Evolutionary conservation across 2,329 filamentous ascomycete species (phyloP).

Genomic region (Trichoderma sp.): DNA sequence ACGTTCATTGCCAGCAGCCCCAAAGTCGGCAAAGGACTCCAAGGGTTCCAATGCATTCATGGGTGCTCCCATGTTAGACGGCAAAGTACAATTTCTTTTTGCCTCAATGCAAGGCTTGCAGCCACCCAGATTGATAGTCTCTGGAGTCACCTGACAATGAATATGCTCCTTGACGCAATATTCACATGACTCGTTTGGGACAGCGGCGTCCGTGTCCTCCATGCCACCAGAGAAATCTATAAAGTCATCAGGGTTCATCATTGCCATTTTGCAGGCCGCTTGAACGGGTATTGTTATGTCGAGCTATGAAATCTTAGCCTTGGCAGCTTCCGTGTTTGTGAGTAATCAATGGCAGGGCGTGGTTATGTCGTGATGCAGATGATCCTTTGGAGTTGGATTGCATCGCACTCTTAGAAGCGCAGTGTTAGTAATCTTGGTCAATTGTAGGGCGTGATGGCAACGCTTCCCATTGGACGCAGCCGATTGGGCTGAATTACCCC

Average conservation of each 20-base stretch:
- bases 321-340: not conserved
- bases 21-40: not conserved
- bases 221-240: not conserved
- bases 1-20: not conserved
- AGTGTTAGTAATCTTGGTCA: not conserved
- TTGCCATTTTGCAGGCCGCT: not conserved
- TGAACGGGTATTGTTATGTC: not conserved
- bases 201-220: not conserved
- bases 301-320: not conserved
- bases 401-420: not conserved
- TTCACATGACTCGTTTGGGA: not conserved
- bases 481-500: not conserved
- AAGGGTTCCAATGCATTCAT: not conserved
- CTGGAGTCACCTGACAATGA: not conserved
- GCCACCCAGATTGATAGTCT: not conserved
- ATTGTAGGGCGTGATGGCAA: not conserved
- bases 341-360: not conserved
- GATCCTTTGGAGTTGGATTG: not conserved
- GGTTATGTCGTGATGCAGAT: not conserved
- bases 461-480: not conserved
- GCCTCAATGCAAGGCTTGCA: not conserved
- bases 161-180: not conserved
- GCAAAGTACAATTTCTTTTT: not conserved
- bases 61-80: not conserved
- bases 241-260: not conserved